phyloP scores from a whole-genome alignment of 2,329 filamentous ascomycete species.

The Penicillium sp. region DNA sequence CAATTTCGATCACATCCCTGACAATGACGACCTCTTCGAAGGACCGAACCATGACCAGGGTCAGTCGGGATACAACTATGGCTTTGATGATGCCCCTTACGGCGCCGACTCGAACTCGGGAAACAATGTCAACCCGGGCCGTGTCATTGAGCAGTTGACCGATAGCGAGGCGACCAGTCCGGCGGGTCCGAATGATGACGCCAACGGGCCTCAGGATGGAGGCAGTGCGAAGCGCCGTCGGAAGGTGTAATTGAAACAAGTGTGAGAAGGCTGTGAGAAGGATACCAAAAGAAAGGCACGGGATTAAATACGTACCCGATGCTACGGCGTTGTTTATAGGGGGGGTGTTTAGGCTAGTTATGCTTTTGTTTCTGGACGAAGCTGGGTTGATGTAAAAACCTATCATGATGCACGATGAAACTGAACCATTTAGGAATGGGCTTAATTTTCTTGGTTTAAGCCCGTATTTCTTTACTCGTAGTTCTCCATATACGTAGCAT shows the following conservation, averaged over 20 bases:
- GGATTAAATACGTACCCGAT: neutral
- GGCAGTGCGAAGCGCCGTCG: conserved; percentile 32
- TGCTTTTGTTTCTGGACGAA: neutral
- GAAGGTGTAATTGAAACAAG: conserved; percentile 23
- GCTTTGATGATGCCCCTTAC: conserved; percentile 30
- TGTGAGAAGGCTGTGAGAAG: neutral
- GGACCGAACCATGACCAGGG: conserved; percentile 21
- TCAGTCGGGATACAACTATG: conserved; percentile 31
- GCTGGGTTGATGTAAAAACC: conserved; percentile 1
- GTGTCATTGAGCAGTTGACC: conserved; percentile 42
- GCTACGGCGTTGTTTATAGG: conserved; percentile 2
- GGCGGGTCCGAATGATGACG: conserved; percentile 32
- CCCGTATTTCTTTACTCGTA: neutral
- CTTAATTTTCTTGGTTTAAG: neutral
- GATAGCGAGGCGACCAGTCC: conserved; percentile 45
- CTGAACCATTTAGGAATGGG: neutral
- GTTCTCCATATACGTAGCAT: neutral
- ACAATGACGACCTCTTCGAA: conserved; percentile 33
- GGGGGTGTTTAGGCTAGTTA: neutral
- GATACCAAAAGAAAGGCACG: neutral
- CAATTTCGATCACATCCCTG: conserved; percentile 38
- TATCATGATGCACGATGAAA: conserved; percentile 3
- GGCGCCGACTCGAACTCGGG: conserved; percentile 17
- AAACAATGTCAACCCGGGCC: conserved; percentile 26
- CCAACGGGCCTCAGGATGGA: conserved; percentile 20